Evolutionary conservation across 345 rosid genomes (phyloP), one percentile per base, ranked within the genome.

Genomic region (Xanthoceras sorbifolium): DNA sequence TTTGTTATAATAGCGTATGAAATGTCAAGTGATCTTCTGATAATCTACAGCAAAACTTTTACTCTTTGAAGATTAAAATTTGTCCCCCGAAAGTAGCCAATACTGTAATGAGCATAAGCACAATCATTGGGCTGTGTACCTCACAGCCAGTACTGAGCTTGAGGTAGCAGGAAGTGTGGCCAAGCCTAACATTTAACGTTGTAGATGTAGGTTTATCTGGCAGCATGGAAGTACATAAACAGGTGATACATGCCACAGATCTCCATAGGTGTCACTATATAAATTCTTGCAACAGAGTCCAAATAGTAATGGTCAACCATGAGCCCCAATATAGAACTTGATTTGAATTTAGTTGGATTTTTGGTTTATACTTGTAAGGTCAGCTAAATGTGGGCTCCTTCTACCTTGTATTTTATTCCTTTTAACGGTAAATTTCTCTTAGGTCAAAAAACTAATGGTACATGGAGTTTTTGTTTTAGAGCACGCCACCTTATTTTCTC

Each of bases 191-290:
- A 28, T 22, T 18, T 44, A 28, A 25, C 36, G 29, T 15, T 10
- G 28, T 40, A 59, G 7, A 26, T 15, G 44, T 44, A 28, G 42
- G 77, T 28, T 44, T 65, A 18, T 8, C 75, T 50, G 48, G 63
- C 60, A 57, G 59, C 76, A 38, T 25, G 62, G 67, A 71, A 44
- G 23, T 22, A 46, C 46, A 67, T 67, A 23, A 67, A 67, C 36
- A 40, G 61, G 44, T 59, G 71, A 29, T 62, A 38, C 20, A 68
- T 73, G 77, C 73, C 66, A 75, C 61, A 29, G 46, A 70, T 31
- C 32, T 20, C 0, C 54, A 23, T 9, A 44, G 57, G 2, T 15
- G 63, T 1, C 15, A 32, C 52, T 28, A 0, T 10, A 72, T 23
- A 59, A 59, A 71, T 52, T 10, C n/a, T 32, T 18, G 12, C 40